Evolutionary conservation across 352 stramenopile species (phyloP), one percentile per base, ranked within the genome.

Genomic region (Globisporangium viniferum): DNA sequence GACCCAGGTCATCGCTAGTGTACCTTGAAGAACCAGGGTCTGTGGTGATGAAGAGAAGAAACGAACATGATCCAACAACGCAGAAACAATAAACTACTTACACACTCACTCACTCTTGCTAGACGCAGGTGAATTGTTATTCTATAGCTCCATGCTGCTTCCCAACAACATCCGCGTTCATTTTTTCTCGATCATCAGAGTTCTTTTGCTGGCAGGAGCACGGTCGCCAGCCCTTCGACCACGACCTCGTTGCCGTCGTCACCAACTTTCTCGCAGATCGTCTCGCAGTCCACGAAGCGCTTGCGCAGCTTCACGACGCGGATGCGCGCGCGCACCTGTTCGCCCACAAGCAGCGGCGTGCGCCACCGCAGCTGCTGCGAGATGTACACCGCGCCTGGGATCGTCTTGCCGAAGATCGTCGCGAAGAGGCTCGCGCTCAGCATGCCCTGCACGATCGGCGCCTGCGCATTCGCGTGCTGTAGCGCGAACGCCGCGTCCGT

Each of bases 361-460:
- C 80, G 78, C 78, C 86, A 95, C 56, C 82, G 80, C 46, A 95
- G 71, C 62, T 81, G 69, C 73, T 95, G 88, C 51, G 81, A 82
- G 24, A 92, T 73, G 73, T 95, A 95, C 36, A 95, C 74, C 15
- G 84, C 79, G 24, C 88, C 88, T 0, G 88, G 88, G 63, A 94
- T 79, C 31, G 79, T 81, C 27, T 74, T 74, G 29, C 86, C 88
- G 59, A 95, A 94, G 69, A 95, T 92, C 29, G 88, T 92, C 33
- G 88, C 86, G 62, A 95, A 94, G 22, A 95, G 83, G 67, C 84
- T 90, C 41, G 82, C 80, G 29, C 74, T 91, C 24, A 95, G 79
- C 62, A 94, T 85, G n/a, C 88, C 88, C 65, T 95, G 85, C 39
- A 95, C 88, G 33, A 95, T 75, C 0, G 85, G 84, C 44, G 79